Evolutionary conservation across 2,329 filamentous ascomycete genomes (phyloP).

Genomic region (Tolypocladium ophioglossoides): DNA sequence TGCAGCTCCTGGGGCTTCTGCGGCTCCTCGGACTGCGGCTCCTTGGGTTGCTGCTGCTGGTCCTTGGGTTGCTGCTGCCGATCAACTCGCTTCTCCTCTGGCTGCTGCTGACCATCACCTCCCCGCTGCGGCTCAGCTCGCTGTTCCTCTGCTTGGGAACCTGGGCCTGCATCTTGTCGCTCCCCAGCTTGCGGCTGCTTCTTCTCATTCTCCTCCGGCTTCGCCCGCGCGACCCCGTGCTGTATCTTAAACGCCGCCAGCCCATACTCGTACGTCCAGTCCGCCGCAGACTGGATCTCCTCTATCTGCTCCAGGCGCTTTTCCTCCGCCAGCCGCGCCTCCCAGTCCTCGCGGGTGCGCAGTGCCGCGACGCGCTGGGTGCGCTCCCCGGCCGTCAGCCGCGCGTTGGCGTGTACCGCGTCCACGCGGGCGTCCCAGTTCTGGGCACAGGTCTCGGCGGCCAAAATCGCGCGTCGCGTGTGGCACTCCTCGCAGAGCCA

Average conservation of each 20-base stretch:
- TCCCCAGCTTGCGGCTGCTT: neutral
- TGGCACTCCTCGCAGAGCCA: constrained; percentile 19
- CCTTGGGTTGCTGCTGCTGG: neutral
- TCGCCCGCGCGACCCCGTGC: constrained; percentile 1
- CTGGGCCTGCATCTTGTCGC: neutral
- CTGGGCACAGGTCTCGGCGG: constrained; percentile 4
- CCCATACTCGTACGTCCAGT: constrained; percentile 17
- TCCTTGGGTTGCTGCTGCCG: too few species aligned
- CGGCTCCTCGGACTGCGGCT: neutral
- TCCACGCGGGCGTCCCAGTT: constrained; percentile 4
- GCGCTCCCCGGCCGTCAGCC: neutral
- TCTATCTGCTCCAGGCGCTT: constrained; percentile 8
- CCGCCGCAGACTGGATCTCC: constrained; percentile 14
- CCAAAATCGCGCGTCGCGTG: neutral
- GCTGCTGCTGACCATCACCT: neutral
- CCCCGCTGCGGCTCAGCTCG: neutral
- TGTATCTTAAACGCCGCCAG: constrained; percentile 10
- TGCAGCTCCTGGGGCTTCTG: neutral
- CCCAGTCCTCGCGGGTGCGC: neutral
- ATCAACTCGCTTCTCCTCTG: too few species aligned
- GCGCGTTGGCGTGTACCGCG: too few species aligned
- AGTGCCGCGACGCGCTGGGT: neutral
- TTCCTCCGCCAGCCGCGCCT: constrained; percentile 4
- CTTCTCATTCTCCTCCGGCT: neutral
- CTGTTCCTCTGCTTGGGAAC: too few species aligned